Evolutionary conservation across 768 basidiomycete species (phyloP).

Genomic region (Leucogyrophana mollusca): DNA sequence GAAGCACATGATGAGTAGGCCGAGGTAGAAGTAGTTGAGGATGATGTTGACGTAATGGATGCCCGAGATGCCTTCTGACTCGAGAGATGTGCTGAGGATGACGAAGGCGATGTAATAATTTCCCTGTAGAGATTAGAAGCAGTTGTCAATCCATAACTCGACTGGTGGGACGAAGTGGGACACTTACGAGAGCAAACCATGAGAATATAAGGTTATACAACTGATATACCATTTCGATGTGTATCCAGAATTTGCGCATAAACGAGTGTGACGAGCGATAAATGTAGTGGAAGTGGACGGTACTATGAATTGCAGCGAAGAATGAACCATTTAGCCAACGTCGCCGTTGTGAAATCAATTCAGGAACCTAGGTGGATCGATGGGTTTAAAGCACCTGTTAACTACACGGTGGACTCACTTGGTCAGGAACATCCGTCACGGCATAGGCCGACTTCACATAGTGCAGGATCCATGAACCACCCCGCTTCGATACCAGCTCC

Average conservation of each 20-base stretch:
- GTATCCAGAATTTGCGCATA: constrained; percentile 89
- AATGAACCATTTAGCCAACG: constrained; percentile 98
- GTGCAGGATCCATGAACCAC: constrained; percentile 88
- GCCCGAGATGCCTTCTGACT: constrained; percentile 57
- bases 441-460: constrained; percentile 96
- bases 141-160: neutral
- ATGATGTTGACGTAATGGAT: constrained; percentile 74
- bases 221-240: constrained; percentile 92
- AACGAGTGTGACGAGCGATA: constrained; percentile 87
- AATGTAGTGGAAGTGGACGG: constrained; percentile 91
- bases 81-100: constrained; percentile 74
- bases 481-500: constrained; percentile 96
- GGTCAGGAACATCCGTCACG: constrained; percentile 91
- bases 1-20: constrained; percentile 84
- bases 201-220: constrained; percentile 88
- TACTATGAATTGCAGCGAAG: constrained; percentile 94
- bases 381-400: no score
- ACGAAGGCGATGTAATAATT: constrained; percentile 91
- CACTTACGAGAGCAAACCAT: constrained; percentile 81
- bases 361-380: constrained; percentile 61
- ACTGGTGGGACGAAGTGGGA: neutral
- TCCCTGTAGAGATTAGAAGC: constrained; percentile 45
- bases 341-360: constrained; percentile 91
- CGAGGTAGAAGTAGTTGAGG: constrained; percentile 86
- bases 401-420: constrained; percentile 39